phyloP scores from a whole-genome alignment of 192 early-diverging fungal species.

The Nowakowskiella sp. region DNA sequence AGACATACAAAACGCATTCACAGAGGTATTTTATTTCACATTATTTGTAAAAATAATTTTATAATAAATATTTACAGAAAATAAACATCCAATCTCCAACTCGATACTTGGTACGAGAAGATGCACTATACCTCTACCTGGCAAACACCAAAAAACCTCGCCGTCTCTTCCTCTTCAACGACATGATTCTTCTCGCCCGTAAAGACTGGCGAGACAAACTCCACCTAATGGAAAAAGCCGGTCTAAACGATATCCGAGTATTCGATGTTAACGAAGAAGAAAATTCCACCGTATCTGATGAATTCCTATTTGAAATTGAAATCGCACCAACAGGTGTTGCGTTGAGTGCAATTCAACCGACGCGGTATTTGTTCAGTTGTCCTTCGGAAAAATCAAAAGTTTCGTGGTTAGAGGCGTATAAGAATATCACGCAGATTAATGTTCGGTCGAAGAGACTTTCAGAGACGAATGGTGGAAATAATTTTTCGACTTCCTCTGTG shows the following conservation, averaged over 20 bases:
- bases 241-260: constrained; percentile 32
- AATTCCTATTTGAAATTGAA: constrained; percentile 30
- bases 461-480: constrained; percentile 11
- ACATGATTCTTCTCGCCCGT: constrained; percentile 34
- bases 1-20: constrained; percentile 39
- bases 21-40: constrained; percentile 21
- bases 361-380: constrained; percentile 31
- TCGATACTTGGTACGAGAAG: constrained; percentile 42
- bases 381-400: constrained; percentile 22
- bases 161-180: constrained; percentile 45
- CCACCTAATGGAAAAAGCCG: constrained; percentile 36
- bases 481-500: not conserved
- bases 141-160: constrained; percentile 25
- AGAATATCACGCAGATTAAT: constrained; percentile 13
- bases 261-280: constrained; percentile 31
- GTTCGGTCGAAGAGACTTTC: constrained; percentile 31
- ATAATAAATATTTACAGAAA: constrained; percentile 23
- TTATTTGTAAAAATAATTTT: not conserved
- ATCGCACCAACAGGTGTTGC: constrained; percentile 16
- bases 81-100: constrained; percentile 33
- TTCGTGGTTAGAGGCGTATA: constrained; percentile 43
- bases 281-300: constrained; percentile 6
- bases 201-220: constrained; percentile 48
- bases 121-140: constrained; percentile 25
- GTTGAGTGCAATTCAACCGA: constrained; percentile 4